These are phyloP conservation scores for Dothideomycetes sp. DNA, from an alignment of 2,329 filamentous ascomycete species.

Conservation along the genomic window DNA sequence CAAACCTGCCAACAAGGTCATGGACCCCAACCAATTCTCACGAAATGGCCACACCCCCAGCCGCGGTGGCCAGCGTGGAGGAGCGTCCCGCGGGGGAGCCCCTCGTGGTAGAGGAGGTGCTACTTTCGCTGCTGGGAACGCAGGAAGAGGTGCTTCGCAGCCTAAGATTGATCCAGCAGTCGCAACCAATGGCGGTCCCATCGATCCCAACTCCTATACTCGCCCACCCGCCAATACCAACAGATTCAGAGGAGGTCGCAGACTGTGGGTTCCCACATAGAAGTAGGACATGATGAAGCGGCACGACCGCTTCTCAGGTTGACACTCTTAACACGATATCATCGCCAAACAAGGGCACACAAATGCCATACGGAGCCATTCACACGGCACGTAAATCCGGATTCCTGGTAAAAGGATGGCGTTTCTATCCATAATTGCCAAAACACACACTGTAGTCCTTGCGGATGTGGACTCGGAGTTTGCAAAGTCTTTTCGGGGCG, in stretches of 20 bases:
- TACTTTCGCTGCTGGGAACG: background rate
- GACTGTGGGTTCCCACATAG: conserved; percentile 29
- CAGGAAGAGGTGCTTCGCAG: conserved; percentile 1
- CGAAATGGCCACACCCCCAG: conserved; percentile 24
- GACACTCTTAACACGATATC: no score
- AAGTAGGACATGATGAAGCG: no score
- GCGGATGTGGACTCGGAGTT: no score
- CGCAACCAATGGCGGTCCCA: conserved; percentile 19
- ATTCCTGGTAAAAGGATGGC: no score
- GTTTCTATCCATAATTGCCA: no score
- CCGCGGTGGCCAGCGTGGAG: conserved; percentile 19
- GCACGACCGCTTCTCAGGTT: no score
- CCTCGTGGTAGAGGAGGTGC: conserved; percentile 18
- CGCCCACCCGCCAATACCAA: conserved; percentile 24
- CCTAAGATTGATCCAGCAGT: conserved; percentile 1
- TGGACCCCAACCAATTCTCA: conserved; percentile 42
- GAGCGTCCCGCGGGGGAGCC: conserved; percentile 18
- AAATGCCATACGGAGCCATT: no score
- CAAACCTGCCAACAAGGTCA: conserved; percentile 20
- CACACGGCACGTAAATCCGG: no score
- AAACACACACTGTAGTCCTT: no score
- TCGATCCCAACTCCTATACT: conserved; percentile 30
- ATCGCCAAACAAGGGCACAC: no score
- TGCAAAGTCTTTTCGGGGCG: no score
- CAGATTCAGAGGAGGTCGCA: conserved; percentile 23